Evolutionary conservation across 768 basidiomycete genomes (phyloP).

Genomic region (Tephrocybe sp.): DNA sequence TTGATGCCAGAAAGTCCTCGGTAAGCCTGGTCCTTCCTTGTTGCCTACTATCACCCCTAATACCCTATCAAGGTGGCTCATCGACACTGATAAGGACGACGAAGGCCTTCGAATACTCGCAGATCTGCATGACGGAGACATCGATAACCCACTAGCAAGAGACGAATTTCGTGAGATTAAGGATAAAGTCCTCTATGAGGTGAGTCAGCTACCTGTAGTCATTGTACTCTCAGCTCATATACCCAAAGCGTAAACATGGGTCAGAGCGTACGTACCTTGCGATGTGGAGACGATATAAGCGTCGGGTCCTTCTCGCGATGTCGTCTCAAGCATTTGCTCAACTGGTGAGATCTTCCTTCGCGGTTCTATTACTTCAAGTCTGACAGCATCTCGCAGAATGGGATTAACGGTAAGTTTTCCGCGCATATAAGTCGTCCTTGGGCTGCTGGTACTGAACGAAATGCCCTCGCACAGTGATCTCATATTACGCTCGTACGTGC

Average conservation of each 20-base stretch:
- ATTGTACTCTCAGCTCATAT: background rate
- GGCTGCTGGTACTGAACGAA: background rate
- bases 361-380: background rate
- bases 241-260: slow-evolving; percentile 64
- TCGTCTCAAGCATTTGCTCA: slow-evolving; percentile 62
- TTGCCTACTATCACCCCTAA: background rate
- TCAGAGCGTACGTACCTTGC: slow-evolving; percentile 71
- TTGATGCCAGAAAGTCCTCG: slow-evolving; percentile 85
- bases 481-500: slow-evolving; percentile 92
- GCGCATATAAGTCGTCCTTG: background rate
- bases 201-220: slow-evolving; percentile 24
- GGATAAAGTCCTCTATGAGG: slow-evolving; percentile 70
- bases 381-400: slow-evolving; percentile 54
- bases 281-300: slow-evolving; percentile 88
- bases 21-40: slow-evolving; percentile 25
- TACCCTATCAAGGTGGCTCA: slow-evolving; percentile 66
- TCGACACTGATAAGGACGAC: slow-evolving; percentile 80
- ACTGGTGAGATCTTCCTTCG: slow-evolving; percentile 11
- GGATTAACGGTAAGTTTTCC: slow-evolving; percentile 73
- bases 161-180: slow-evolving; percentile 90
- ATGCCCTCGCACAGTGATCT: slow-evolving; percentile 59
- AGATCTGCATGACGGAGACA: slow-evolving; percentile 83
- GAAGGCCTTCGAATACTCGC: slow-evolving; percentile 86
- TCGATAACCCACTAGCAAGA: slow-evolving; percentile 59
- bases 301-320: slow-evolving; percentile 89